phyloP scores from a whole-genome alignment of 306 rosid genomes.

The Urtica urens region DNA sequence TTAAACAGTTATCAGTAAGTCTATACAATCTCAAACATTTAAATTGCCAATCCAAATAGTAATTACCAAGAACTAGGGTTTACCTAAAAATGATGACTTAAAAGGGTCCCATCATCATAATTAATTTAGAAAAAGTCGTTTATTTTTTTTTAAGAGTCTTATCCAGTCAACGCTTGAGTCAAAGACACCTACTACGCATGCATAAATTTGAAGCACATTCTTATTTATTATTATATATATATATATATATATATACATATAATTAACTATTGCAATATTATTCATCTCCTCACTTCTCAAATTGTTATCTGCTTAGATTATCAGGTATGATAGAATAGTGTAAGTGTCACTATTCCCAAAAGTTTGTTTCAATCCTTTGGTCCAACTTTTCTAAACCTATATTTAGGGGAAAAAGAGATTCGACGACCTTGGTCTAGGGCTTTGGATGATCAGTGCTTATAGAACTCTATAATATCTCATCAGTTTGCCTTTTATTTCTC shows the following conservation, averaged over 20 bases:
- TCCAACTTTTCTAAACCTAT: neutral
- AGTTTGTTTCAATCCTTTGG: conserved; percentile 1
- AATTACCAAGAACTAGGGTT: too few species aligned
- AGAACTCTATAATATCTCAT: neutral
- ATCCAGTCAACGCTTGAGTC: conserved; percentile 25
- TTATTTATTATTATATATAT: too few species aligned
- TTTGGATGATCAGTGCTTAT: neutral
- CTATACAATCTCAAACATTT: too few species aligned
- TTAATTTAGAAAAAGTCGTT: conserved; percentile 2
- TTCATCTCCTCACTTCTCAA: conserved; percentile 6
- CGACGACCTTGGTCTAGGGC: conserved; percentile 6
- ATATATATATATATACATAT: conserved; percentile 5
- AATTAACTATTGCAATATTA: neutral
- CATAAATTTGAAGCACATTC: too few species aligned
- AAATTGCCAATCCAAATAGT: too few species aligned
- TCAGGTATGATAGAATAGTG: neutral
- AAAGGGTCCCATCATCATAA: conserved; percentile 26
- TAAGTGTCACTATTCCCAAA: neutral
- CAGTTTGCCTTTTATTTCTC: neutral
- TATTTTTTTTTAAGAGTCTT: conserved; percentile 2
- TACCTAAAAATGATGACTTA: conserved; percentile 18
- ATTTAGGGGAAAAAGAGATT: conserved; percentile 10
- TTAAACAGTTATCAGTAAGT: too few species aligned
- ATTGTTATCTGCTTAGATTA: neutral
- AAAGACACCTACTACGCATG: conserved; percentile 5